phyloP scores from a whole-genome alignment of 1,284 basidiomycete genomes.

The Apiotrichum porosum region DNA sequence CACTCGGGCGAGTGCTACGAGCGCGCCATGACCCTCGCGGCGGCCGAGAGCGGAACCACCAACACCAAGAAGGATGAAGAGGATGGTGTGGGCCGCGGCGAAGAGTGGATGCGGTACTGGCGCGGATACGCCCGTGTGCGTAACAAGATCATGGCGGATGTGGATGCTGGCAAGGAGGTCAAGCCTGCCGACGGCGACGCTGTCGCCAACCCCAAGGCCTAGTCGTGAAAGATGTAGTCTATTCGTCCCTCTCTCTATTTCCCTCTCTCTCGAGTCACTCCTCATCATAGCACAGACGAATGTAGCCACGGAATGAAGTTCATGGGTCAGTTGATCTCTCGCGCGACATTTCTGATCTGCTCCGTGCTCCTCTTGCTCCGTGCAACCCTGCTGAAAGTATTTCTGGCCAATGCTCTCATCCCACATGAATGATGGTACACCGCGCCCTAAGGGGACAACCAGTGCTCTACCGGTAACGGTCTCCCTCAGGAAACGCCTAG shows the following conservation, averaged over 20 bases:
- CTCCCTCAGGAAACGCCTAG: no score
- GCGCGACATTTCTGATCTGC: no score
- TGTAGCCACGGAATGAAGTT: no score
- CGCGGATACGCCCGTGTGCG: slow-evolving; percentile 38
- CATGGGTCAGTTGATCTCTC: no score
- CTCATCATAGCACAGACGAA: not conserved
- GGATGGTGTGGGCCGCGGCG: slow-evolving; percentile 28
- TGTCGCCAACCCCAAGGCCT: not conserved
- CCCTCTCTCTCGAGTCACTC: not conserved
- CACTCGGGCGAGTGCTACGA: slow-evolving; percentile 57
- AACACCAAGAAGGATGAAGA: slow-evolving; percentile 43
- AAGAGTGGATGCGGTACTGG: slow-evolving; percentile 43
- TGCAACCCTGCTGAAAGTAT: not conserved
- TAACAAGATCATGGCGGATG: slow-evolving; percentile 23
- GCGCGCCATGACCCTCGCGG: slow-evolving; percentile 52
- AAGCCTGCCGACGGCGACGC: not conserved
- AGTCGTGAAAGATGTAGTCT: not conserved
- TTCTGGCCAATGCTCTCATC: slow-evolving; percentile 18
- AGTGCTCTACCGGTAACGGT: no score
- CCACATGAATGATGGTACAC: slow-evolving; percentile 17
- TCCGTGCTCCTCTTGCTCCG: no score
- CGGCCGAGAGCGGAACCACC: slow-evolving; percentile 54
- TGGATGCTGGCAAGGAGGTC: not conserved
- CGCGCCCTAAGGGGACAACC: slow-evolving; percentile 3
- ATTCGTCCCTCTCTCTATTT: not conserved